Evolutionary conservation across 495 filamentous ascomycete genomes (phyloP).

Genomic region (Aspergillus cristatus): DNA sequence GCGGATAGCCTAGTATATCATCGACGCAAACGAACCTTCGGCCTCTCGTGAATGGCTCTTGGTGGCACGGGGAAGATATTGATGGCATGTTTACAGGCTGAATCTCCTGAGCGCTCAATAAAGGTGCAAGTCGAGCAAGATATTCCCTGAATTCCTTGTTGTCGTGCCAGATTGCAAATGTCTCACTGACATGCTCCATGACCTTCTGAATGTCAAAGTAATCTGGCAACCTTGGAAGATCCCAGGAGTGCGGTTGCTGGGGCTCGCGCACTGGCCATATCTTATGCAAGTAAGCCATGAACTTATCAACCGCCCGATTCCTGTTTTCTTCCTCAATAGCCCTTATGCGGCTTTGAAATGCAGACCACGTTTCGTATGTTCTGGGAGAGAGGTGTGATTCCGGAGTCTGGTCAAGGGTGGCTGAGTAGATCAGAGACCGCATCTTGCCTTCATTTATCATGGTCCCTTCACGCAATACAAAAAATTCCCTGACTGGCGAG

Average conservation of each 20-base stretch:
- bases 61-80: neutral
- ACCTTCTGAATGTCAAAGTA: slow-evolving; percentile 1
- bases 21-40: slow-evolving; percentile 5
- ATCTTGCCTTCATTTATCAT: neutral
- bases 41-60: neutral
- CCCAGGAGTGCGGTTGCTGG: neutral
- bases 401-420: neutral
- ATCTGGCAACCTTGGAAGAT: neutral
- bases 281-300: neutral
- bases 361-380: neutral
- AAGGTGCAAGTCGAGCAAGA: neutral
- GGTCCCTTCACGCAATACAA: neutral
- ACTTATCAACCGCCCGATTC: neutral
- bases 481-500: neutral
- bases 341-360: neutral
- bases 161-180: slow-evolving; percentile 5
- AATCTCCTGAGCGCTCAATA: neutral
- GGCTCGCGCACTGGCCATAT: neutral
- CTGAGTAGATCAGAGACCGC: neutral
- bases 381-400: slow-evolving; percentile 1
- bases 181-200: neutral
- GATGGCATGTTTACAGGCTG: neutral
- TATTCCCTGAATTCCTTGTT: slow-evolving; percentile 6
- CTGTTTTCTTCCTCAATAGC: neutral
- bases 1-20: slow-evolving; percentile 3